phyloP scores from a whole-genome alignment of 306 rosid genomes.

The Acmispon strigosus region DNA sequence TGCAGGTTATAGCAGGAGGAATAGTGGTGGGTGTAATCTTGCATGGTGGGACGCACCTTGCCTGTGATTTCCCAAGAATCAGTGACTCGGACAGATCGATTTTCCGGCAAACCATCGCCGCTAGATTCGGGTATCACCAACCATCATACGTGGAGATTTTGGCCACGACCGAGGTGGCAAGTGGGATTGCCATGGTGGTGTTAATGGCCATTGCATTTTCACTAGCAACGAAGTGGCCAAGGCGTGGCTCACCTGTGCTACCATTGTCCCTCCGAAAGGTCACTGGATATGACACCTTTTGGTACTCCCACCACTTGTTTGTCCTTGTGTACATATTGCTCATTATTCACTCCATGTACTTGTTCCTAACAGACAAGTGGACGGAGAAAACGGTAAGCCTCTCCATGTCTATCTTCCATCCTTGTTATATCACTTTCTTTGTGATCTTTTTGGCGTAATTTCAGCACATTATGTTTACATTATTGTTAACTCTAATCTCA shows the following conservation, averaged over 20 bases:
- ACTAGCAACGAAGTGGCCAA: constrained; percentile 82
- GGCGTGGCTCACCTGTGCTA: constrained; percentile 48
- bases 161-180: constrained; percentile 58
- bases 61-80: constrained; percentile 91
- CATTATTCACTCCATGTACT: constrained; percentile 74
- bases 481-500: too few relatives aligned
- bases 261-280: constrained; percentile 55
- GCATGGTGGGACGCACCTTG: constrained; percentile 81
- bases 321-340: constrained; percentile 75
- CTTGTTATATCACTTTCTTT: neutral
- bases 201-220: constrained; percentile 71
- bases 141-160: constrained; percentile 65
- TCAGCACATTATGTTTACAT: too few relatives aligned
- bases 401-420: neutral
- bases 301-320: constrained; percentile 94
- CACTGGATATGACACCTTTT: constrained; percentile 81
- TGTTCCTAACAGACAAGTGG: constrained; percentile 62
- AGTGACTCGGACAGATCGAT: constrained; percentile 42
- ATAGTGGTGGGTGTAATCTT: constrained; percentile 74
- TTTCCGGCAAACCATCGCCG: constrained; percentile 57
- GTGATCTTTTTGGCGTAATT: too few relatives aligned
- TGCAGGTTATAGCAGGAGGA: constrained; percentile 76
- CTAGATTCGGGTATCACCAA: constrained; percentile 56
- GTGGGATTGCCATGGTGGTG: constrained; percentile 63
- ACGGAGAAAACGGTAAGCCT: constrained; percentile 64